A percentile compares a stretch with the other conserved stretches of the same genome.
These are phyloP conservation scores for Pterocarpus santalinus DNA, from an alignment of 306 rosid species.

Conservation along the genomic window DNA sequence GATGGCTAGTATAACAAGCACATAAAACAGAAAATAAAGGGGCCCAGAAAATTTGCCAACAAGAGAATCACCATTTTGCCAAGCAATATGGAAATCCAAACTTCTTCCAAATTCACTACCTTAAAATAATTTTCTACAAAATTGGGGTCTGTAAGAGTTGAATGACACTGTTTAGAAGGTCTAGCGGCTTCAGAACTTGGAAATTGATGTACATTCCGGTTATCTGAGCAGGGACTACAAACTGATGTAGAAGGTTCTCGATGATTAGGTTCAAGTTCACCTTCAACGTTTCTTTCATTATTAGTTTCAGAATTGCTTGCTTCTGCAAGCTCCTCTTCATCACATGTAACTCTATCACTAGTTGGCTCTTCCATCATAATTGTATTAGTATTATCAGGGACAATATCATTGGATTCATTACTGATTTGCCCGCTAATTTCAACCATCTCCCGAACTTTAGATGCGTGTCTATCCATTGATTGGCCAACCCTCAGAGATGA, in stretches of 20 bases:
- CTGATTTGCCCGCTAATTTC: slow-evolving; percentile 44
- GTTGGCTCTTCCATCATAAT: slow-evolving; percentile 45
- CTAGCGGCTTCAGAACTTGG: slow-evolving; percentile 52
- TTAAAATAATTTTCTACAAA: slow-evolving; percentile 95
- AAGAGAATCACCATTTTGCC: slow-evolving; percentile 37
- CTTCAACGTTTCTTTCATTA: slow-evolving; percentile 46
- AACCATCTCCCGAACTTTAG: slow-evolving; percentile 48
- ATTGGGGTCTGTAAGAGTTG: slow-evolving; percentile 78
- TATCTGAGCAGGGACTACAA: slow-evolving; percentile 48
- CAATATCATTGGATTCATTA: slow-evolving; percentile 50
- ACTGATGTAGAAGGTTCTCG: slow-evolving; percentile 56
- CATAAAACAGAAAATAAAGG: slow-evolving; percentile 11
- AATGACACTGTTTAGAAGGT: slow-evolving; percentile 68
- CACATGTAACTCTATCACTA: slow-evolving; percentile 49
- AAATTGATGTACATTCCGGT: slow-evolving; percentile 47
- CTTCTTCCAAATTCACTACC: slow-evolving; percentile 59
- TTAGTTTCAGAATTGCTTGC: slow-evolving; percentile 49
- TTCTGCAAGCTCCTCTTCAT: slow-evolving; percentile 48
- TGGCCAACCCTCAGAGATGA: slow-evolving; percentile 49
- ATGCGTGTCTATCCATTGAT: slow-evolving; percentile 49
- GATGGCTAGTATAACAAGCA: neutral
- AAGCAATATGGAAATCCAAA: slow-evolving; percentile 16
- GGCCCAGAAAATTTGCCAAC: slow-evolving; percentile 4
- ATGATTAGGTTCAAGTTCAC: slow-evolving; percentile 53
- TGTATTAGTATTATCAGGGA: slow-evolving; percentile 49